These are phyloP conservation scores for Paramecium biaurelia DNA, from an alignment of 73 alveolate genomes.

Conservation along the genomic window DNA sequence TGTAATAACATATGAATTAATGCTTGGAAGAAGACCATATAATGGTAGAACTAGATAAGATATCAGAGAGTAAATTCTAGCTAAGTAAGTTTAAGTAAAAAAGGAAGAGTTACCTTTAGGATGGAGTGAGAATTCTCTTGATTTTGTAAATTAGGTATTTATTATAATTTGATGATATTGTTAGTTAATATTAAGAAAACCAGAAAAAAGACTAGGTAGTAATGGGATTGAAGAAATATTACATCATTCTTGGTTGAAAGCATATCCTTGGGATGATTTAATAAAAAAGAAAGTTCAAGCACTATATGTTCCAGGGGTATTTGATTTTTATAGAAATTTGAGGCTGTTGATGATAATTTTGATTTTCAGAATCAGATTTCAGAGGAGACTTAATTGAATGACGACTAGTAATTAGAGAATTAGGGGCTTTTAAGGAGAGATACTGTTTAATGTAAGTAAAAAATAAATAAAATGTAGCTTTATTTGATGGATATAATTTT, in stretches of 20 bases:
- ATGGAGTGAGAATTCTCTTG: conserved; percentile 88
- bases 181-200: conserved; percentile 67
- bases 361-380: conserved; percentile 33
- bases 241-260: conserved; percentile 78
- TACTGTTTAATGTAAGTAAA: conserved; percentile 26
- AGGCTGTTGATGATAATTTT: conserved; percentile 50
- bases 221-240: conserved; percentile 77
- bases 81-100: conserved; percentile 86
- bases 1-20: conserved; percentile 77
- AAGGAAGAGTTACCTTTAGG: conserved; percentile 90
- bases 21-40: conserved; percentile 91
- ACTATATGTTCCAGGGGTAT: conserved; percentile 66
- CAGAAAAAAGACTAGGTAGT: conserved; percentile 73
- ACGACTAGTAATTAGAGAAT: not conserved
- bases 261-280: conserved; percentile 78
- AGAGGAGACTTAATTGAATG: conserved; percentile 9
- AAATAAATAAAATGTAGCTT: not conserved
- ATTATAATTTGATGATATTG: not conserved
- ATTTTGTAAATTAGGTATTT: conserved; percentile 79
- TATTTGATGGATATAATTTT: conserved; percentile 26
- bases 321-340: not conserved
- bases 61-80: conserved; percentile 94
- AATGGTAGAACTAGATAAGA: conserved; percentile 94
- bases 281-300: conserved; percentile 65
- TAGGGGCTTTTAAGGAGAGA: not conserved